Base-by-base conservation (phyloP, 2,329 filamentous ascomycete genomes). In the Cephalotrichum gorgonifer region DNA sequence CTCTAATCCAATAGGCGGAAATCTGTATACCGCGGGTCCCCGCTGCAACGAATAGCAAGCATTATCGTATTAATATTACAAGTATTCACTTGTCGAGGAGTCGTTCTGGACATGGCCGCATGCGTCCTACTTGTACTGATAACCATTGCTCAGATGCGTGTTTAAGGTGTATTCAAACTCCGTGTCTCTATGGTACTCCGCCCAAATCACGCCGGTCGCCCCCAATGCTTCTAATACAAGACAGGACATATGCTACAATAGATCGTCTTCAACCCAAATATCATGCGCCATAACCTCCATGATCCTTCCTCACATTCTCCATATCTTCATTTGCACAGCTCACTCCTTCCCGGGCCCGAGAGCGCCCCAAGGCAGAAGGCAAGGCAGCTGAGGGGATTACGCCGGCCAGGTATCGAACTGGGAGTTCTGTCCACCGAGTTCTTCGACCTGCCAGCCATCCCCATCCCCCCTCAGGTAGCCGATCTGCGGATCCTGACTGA, bases 371-470 rank as follows among this genome's bases (percentile, higher is more conserved):
- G n/a, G n/a, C n/a, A n/a, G n/a, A 20, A 17, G 7, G 6, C 35
- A 6, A 20, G 31, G 17, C 6, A 9, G 6, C n/a, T 9, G 35
- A 14, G 27, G 43, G 11, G n/a, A 39, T 15, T 30, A 49, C 25
- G 23, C 41, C 15, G 20, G 22, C 42, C 47, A 49, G n/a, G 14
- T 30, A 22, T 43, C 47, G n/a, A 31, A 11, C 22, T 43, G 47
- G 23, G 38, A 22, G 14, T 41, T 23, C 7, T 33, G 35, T 6
- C 62, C 61, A 39, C 35, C 6, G 8, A 68, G 49, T 20, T 63
- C 56, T 52, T 64, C 61, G 8, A 67, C 54, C 49, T 62, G 55
- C 65, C 65, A 68, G 46, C 64, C 64, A 11, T 54, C 56, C 28
- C 62, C 56, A 9, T 54, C 57, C 22, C 65, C 64, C 41, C 55